Conservation (phyloP, 2,329 filamentous ascomycete species). For the Cercospora berteroae region DNA sequence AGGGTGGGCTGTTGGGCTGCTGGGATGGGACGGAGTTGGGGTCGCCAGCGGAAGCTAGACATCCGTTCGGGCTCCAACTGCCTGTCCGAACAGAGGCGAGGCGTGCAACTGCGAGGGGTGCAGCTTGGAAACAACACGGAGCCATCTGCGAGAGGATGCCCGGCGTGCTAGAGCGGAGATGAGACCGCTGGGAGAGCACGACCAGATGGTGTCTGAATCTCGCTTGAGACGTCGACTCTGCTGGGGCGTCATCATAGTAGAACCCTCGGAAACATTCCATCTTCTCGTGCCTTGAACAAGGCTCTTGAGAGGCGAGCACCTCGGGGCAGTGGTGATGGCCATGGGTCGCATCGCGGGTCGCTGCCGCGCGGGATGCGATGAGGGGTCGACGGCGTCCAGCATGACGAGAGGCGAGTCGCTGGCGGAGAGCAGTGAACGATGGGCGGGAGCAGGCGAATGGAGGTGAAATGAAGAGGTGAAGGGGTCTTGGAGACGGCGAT, state of each 20-base stretch:
- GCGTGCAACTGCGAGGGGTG: not conserved
- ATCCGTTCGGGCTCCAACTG: not conserved
- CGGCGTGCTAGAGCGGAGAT: not conserved
- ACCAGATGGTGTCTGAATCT: not conserved
- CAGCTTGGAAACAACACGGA: not conserved
- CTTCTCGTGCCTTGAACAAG: not conserved
- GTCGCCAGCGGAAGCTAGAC: not conserved
- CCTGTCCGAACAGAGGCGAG: not conserved
- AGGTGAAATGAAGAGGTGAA: not conserved
- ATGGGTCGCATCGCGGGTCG: not conserved
- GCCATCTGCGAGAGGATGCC: not conserved
- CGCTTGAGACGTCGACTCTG: not conserved
- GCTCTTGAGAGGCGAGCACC: not conserved
- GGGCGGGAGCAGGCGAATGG: not conserved
- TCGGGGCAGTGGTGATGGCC: not conserved
- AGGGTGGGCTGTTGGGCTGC: not conserved
- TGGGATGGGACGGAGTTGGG: not conserved
- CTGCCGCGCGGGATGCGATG: not conserved
- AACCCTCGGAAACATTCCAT: slow-evolving; percentile 6
- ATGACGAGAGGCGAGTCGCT: not conserved
- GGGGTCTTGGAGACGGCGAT: not conserved
- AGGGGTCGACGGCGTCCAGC: not conserved
- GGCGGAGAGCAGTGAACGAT: not conserved
- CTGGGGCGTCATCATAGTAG: not conserved
- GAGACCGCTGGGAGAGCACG: not conserved